Percentiles rank a stretch among this genome's conserved stretches.
Evolutionary conservation across 208 protist genomes (phyloP).

Genomic region (Leishmania major): DNA sequence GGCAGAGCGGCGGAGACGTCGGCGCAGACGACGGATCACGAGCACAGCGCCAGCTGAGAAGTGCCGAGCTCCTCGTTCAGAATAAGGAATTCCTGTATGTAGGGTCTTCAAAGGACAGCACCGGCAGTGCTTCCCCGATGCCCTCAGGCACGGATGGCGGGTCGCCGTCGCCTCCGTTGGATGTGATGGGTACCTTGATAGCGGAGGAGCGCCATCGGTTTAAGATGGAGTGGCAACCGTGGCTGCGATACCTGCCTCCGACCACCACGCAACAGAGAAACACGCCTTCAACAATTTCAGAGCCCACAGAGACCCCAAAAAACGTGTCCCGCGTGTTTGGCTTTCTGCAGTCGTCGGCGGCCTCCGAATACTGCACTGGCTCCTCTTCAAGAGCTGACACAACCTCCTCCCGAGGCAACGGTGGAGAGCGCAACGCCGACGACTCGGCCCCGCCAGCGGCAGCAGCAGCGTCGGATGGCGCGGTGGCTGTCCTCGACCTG

Average conservation of each 20-base stretch:
- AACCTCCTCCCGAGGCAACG: not conserved
- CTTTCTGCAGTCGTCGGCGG: not conserved
- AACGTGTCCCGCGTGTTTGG: not conserved
- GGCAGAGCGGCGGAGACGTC: not conserved
- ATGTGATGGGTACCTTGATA: slow-evolving; percentile 1
- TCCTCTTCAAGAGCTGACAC: not conserved
- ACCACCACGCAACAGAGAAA: too few relatives aligned
- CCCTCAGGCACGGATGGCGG: not conserved
- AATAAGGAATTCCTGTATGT: not conserved
- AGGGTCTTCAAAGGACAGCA: not conserved
- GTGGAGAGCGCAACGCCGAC: not conserved
- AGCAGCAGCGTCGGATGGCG: not conserved
- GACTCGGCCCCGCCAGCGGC: not conserved
- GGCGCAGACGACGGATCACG: not conserved
- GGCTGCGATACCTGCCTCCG: slow-evolving; percentile 20
- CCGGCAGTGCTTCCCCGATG: not conserved
- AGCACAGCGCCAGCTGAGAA: not conserved
- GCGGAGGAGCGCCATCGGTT: slow-evolving; percentile 8
- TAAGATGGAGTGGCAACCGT: slow-evolving; percentile 7
- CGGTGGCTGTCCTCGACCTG: slow-evolving; percentile 7
- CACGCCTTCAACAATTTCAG: too few relatives aligned
- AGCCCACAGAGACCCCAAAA: not conserved
- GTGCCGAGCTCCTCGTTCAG: not conserved
- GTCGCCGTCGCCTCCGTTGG: not conserved
- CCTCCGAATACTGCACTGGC: not conserved